Evolutionary conservation across 1,284 basidiomycete genomes (phyloP).

Genomic region (Austroboletus olivaceoglutinosus): DNA sequence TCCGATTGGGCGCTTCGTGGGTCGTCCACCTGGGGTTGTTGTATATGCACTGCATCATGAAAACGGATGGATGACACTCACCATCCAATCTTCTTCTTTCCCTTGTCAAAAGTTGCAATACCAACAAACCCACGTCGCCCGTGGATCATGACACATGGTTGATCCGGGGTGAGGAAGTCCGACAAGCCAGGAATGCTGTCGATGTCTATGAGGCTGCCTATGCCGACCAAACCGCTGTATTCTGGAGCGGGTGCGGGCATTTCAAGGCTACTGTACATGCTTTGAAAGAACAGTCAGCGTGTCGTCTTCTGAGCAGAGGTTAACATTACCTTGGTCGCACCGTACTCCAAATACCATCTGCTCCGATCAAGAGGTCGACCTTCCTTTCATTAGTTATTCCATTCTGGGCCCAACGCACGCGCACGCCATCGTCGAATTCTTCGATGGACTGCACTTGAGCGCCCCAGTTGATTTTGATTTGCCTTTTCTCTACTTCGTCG

Average conservation of each 20-base stretch:
- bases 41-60: background rate
- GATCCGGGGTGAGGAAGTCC: conserved; percentile 17
- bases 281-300: conserved; percentile 12
- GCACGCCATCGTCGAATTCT: conserved; percentile 25
- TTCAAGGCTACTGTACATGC: conserved; percentile 26
- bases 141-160: conserved; percentile 31
- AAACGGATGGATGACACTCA: conserved; percentile 1
- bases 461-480: conserved; percentile 24
- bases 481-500: conserved; percentile 24
- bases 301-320: background rate
- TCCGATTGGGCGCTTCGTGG: conserved; percentile 26
- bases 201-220: conserved; percentile 22
- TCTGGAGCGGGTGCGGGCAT: conserved; percentile 21
- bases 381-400: conserved; percentile 21
- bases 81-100: conserved; percentile 26
- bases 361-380: conserved; percentile 33
- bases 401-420: conserved; percentile 27
- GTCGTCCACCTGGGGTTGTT: conserved; percentile 29
- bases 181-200: conserved; percentile 24
- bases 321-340: conserved; percentile 25
- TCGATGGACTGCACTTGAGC: conserved; percentile 26
- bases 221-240: conserved; percentile 32
- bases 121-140: conserved; percentile 32
- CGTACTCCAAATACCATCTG: conserved; percentile 35
- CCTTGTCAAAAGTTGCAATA: conserved; percentile 28